phyloP scores from a whole-genome alignment of 352 stramenopile species.

The Phytophthora europaea region DNA sequence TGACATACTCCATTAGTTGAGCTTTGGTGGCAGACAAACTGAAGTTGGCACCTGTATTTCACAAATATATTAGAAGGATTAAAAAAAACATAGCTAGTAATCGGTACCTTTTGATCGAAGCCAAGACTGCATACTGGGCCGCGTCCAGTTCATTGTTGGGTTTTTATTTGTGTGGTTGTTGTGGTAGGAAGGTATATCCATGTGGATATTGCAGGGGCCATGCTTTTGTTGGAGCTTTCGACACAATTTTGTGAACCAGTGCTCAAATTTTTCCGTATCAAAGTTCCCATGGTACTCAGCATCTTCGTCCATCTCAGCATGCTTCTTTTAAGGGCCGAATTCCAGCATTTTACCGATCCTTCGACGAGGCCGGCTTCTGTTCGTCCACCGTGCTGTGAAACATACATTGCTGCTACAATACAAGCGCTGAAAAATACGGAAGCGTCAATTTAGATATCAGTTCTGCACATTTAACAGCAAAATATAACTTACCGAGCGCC shows the following conservation, averaged over 20 bases:
- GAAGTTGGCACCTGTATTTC: not conserved
- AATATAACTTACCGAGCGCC: conserved; percentile 10
- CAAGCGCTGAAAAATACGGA: not conserved
- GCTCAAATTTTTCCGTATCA: conserved; percentile 1
- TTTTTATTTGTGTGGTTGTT: conserved; percentile 12
- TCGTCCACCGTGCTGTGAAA: not conserved
- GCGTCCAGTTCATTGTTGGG: conserved; percentile 5
- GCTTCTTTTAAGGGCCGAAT: not conserved
- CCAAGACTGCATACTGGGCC: too few relatives aligned
- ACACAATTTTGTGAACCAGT: conserved; percentile 5
- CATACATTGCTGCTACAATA: conserved; percentile 5
- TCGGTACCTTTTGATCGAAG: not conserved
- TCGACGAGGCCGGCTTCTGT: not conserved
- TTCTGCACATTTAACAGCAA: not conserved
- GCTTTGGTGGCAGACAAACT: not conserved
- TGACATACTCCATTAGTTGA: not conserved
- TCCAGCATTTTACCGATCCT: conserved; percentile 6
- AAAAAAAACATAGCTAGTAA: not conserved
- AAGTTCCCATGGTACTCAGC: conserved; percentile 6
- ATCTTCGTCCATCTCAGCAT: conserved; percentile 4
- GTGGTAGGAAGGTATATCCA: conserved; percentile 5
- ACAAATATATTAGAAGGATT: conserved; percentile 3
- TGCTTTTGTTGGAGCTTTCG: not conserved
- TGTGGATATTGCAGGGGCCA: conserved; percentile 1
- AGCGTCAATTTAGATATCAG: not conserved